Evolutionary conservation across 2,329 filamentous ascomycete species (phyloP).

Genomic region (Ustilaginoidea virens): DNA sequence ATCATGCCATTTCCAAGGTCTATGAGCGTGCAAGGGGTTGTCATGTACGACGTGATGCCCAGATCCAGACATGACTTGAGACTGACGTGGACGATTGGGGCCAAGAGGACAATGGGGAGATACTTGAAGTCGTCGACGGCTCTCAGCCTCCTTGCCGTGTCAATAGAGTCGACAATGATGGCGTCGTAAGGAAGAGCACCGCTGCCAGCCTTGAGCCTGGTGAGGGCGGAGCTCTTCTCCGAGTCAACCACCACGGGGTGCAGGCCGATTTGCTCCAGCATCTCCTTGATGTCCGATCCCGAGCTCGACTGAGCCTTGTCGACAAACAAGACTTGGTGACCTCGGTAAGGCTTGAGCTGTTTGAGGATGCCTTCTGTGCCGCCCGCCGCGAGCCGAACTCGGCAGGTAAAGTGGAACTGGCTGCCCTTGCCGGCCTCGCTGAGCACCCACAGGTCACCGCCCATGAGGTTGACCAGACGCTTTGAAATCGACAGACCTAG

Average conservation of each 20-base stretch:
- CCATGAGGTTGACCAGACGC: conserved; percentile 88
- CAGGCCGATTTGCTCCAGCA: conserved; percentile 66
- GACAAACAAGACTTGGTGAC: conserved; percentile 85
- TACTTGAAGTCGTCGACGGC: conserved; percentile 95
- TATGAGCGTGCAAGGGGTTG: conserved; percentile 83
- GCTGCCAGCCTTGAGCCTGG: conserved; percentile 30
- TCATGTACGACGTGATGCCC: conserved; percentile 98
- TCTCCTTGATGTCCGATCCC: conserved; percentile 59
- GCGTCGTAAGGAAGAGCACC: conserved; percentile 70
- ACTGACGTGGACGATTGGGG: conserved; percentile 77
- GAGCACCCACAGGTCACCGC: conserved; percentile 89
- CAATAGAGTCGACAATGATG: conserved; percentile 87
- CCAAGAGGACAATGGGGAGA: conserved; percentile 84
- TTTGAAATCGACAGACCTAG: conserved; percentile 91
- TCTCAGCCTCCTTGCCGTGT: conserved; percentile 72
- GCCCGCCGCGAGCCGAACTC: conserved; percentile 68
- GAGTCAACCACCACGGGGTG: conserved; percentile 72
- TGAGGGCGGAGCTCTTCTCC: conserved; percentile 48
- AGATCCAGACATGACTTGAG: conserved; percentile 88
- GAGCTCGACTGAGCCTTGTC: conserved; percentile 75
- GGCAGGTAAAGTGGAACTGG: conserved; percentile 92
- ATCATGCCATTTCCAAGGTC: conserved; percentile 95
- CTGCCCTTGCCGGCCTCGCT: conserved; percentile 85
- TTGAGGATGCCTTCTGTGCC: conserved; percentile 66
- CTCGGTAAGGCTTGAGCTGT: conserved; percentile 77